Percentiles rank a stretch among this genome's conserved stretches.
These are phyloP conservation scores for slime mould (Dictyostelium discoideum) DNA, from an alignment of 78 protist genomes.

Conservation along the genomic window dicty_2.7 NC_007091.3:4940501-4941000, in stretches of 20 bases:
- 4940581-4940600: not conserved
- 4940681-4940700: too few relatives aligned
- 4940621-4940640: not conserved
- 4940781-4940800: not conserved
- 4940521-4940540: not conserved
- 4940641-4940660: not conserved
- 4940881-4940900: not conserved
- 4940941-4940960: not conserved
- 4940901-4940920: constrained; percentile 11
- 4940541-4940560: not conserved
- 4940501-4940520: not conserved
- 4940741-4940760: not conserved
- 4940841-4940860: not conserved
- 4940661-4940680: not conserved
- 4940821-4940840: not conserved
- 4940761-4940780: not conserved
- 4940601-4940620: not conserved
- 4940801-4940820: not conserved
- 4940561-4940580: not conserved
- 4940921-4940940: not conserved
- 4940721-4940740: too few relatives aligned
- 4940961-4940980: not conserved
- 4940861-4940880: not conserved
- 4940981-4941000: not conserved
- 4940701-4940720: too few relatives aligned